Evolutionary conservation across 2,329 filamentous ascomycete species (phyloP), one percentile per base, ranked within the genome.

Genomic region (Hirsutella thompsonii): DNA sequence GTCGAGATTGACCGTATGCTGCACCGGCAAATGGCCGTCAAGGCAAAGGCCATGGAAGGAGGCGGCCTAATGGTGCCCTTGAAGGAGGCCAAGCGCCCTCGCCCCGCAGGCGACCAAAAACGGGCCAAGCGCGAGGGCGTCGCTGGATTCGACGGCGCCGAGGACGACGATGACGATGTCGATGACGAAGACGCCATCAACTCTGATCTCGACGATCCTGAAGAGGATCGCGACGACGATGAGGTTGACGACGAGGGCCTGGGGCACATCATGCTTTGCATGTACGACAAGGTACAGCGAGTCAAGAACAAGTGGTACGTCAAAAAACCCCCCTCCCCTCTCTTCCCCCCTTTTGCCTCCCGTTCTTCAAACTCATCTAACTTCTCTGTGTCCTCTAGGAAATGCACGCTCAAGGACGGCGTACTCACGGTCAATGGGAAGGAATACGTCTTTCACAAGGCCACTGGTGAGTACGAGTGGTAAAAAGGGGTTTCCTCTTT

Each of bases 361-460:
- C n/a, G n/a, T n/a, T n/a, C n/a, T n/a, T n/a, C n/a, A n/a, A n/a
- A n/a, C n/a, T n/a, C n/a, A n/a, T n/a, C n/a, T n/a, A n/a, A n/a
- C n/a, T n/a, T n/a, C n/a, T n/a, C n/a, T n/a, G n/a, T n/a, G n/a
- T n/a, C n/a, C n/a, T n/a, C n/a, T n/a, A n/a, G n/a, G 83, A 98
- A 98, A 83, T 98, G 92, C 65, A 89, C 87, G 1, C 78, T 98
- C 48, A 96, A 96, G 68, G 92, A 98, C 55, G 92, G 92, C 18
- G 85, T 98, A 16, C 72, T 98, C 50, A 94, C 85, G 36, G 87
- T 94, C 30, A 89, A 90, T 50, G 86, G 87, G 51, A 94, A 86
- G 64, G 92, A 98, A 62, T 94, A 94, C 57, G 84, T 98, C 49
- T 98, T 98, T 67, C 88, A 94, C 70, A 96, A 96, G 66, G 92